Percentiles rank a stretch among this genome's conserved stretches.
Conservation (phyloP, 2,329 filamentous ascomycete genomes). For the Pseudogymnoascus sp. region DNA sequence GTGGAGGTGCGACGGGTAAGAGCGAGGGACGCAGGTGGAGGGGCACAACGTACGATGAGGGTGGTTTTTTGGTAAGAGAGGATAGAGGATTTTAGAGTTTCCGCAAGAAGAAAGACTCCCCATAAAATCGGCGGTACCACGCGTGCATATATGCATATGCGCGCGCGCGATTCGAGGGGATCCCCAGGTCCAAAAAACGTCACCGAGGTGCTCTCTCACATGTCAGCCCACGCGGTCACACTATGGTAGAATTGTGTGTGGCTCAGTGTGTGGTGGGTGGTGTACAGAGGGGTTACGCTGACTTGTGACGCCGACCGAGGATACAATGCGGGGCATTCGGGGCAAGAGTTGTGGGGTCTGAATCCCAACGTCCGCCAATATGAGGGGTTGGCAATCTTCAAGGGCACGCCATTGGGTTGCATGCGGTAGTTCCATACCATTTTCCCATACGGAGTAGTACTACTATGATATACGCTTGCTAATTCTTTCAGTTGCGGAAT, state of each 20-base stretch:
- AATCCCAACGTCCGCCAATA: neutral
- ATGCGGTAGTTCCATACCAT: neutral
- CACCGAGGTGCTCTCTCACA: constrained; percentile 5
- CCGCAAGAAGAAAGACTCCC: neutral
- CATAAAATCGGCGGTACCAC: neutral
- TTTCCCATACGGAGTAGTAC: neutral
- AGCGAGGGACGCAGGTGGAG: neutral
- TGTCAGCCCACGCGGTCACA: neutral
- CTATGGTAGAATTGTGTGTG: too few relatives aligned
- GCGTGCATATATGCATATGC: constrained; percentile 1
- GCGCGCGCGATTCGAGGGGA: neutral
- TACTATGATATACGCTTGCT: neutral
- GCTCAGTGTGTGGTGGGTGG: neutral
- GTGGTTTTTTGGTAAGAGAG: neutral
- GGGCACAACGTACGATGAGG: neutral
- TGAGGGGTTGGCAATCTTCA: constrained; percentile 2
- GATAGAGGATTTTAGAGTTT: neutral
- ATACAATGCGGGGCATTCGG: neutral
- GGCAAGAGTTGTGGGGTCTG: neutral
- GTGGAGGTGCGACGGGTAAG: neutral
- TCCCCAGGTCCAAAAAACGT: constrained; percentile 9
- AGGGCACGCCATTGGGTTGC: neutral
- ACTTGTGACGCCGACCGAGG: constrained; percentile 7
- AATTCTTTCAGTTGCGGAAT: neutral
- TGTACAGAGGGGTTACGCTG: neutral